A percentile compares a stretch with the other conserved stretches of the same genome.
Evolutionary conservation across 768 basidiomycete species (phyloP).

Genomic region (Suillus brevipes): DNA sequence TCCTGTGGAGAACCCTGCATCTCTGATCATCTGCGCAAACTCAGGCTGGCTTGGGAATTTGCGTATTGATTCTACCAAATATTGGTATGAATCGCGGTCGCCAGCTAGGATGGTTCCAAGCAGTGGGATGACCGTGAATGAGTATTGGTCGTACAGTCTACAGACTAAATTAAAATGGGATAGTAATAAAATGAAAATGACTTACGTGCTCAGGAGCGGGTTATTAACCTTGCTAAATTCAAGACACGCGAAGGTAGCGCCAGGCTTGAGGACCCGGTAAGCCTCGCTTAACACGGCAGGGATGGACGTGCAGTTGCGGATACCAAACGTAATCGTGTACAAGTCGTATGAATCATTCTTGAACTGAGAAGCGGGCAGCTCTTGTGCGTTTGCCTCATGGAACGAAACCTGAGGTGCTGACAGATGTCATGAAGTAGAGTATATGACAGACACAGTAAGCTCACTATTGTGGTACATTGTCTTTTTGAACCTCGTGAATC

Average conservation of each 20-base stretch:
- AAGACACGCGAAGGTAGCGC: constrained; percentile 91
- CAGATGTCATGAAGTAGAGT: constrained; percentile 8
- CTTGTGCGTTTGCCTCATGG: constrained; percentile 91
- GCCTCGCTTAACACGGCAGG: constrained; percentile 87
- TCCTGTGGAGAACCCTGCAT: constrained; percentile 80
- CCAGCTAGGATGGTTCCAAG: constrained; percentile 96
- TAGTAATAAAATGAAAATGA: constrained; percentile 16
- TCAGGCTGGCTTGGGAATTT: constrained; percentile 86
- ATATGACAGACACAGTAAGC: constrained; percentile 23
- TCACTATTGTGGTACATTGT: constrained; percentile 98
- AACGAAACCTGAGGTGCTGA: constrained; percentile 91
- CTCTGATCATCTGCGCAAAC: constrained; percentile 86
- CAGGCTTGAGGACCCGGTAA: constrained; percentile 92
- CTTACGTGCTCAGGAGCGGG: constrained; percentile 83
- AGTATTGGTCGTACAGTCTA: constrained; percentile 93
- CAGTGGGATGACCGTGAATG: constrained; percentile 92
- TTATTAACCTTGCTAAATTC: constrained; percentile 95
- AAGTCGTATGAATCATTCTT: constrained; percentile 85
- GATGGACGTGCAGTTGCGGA: constrained; percentile 94
- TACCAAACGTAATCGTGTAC: constrained; percentile 98
- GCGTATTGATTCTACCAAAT: constrained; percentile 96
- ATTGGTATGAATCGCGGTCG: constrained; percentile 94
- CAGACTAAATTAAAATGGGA: constrained; percentile 11
- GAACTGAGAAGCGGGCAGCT: constrained; percentile 65
- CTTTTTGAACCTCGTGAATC: constrained; percentile 85